Evolutionary conservation across 2,329 filamentous ascomycete species (phyloP), one percentile per base, ranked within the genome.

Genomic region (Colletotrichum sp.): DNA sequence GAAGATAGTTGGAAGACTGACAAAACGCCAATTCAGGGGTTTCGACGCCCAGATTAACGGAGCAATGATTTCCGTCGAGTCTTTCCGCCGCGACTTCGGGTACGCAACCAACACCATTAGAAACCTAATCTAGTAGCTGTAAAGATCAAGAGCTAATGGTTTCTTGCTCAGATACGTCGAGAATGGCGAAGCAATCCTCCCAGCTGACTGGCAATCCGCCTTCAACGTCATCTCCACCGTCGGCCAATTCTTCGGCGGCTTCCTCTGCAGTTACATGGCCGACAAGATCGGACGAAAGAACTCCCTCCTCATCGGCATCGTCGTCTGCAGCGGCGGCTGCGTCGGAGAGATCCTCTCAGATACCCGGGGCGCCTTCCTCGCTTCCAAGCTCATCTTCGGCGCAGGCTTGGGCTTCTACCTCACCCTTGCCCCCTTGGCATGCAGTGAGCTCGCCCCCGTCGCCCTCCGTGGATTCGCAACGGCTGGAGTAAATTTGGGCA

Each of bases 31-130:
- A 76, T 92, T 92, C 89, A 82, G 89, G 65, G 91, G 90, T 6
- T 94, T 93, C 79, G 92, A 93, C 79, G 90, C 91, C 0, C 92
- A 93, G 80, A 87, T 94, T 13, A 86, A 93, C 28, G 91, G 91
- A 21, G 91, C 92, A 75, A 86, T 93, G 72, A 93, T 91, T 78
- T 88, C 90, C 3, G 89, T 88, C 66, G 89, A 90, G 0, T 87
- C 88, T 15, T 93, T 92, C 80, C 87, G 89, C 75, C 80, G 82
- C 18, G 87, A 91, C 77, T 92, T 91, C 79, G 91, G 91, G 6
- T 88, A 90, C 76, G 74, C 83, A 5, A 90, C 86, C 71, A 78
- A 87, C 10, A 84, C 85, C 21, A 82, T 6, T 1, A 36, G 1
- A 24, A 2, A 3, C 10, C 0, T 15, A 21, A 7, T 7, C 1